Percentiles rank a stretch among this genome's conserved stretches.
Evolutionary conservation across 306 rosid genomes (phyloP).

Genomic region (Rosa chinensis): DNA sequence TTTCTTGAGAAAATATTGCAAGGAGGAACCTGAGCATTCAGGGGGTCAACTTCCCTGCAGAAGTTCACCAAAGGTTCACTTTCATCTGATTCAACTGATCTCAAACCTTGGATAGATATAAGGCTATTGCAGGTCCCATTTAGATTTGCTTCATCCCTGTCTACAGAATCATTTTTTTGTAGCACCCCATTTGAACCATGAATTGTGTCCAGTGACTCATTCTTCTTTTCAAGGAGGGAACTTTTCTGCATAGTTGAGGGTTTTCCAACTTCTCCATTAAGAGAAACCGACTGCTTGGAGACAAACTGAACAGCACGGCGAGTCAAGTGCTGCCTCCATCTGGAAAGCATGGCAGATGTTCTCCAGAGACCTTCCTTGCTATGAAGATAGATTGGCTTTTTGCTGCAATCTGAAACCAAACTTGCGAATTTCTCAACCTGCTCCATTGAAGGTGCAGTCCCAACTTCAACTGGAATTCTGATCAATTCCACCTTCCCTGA

Average conservation of each 20-base stretch:
- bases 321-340: slow-evolving; percentile 78
- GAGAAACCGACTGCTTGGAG: slow-evolving; percentile 42
- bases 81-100: slow-evolving; percentile 37
- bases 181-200: slow-evolving; percentile 35
- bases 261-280: slow-evolving; percentile 44
- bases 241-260: slow-evolving; percentile 31
- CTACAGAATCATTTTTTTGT: slow-evolving; percentile 16
- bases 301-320: slow-evolving; percentile 40
- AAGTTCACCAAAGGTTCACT: slow-evolving; percentile 38
- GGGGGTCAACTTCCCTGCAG: slow-evolving; percentile 53
- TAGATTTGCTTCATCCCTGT: slow-evolving; percentile 31
- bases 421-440: slow-evolving; percentile 80
- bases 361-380: slow-evolving; percentile 89
- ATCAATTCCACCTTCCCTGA: slow-evolving; percentile 69
- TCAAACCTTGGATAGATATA: slow-evolving; percentile 35
- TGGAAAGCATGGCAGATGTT: slow-evolving; percentile 89
- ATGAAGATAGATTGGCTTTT: slow-evolving; percentile 80
- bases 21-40: slow-evolving; percentile 83
- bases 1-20: slow-evolving; percentile 66
- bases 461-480: slow-evolving; percentile 74
- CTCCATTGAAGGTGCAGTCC: slow-evolving; percentile 76
- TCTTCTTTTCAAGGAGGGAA: slow-evolving; percentile 37
- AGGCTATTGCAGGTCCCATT: slow-evolving; percentile 37
- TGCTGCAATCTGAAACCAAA: slow-evolving; percentile 73
- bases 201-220: slow-evolving; percentile 28